Base-by-base conservation (phyloP, 257 asterid species). In the Capsicum pubescens region DNA sequence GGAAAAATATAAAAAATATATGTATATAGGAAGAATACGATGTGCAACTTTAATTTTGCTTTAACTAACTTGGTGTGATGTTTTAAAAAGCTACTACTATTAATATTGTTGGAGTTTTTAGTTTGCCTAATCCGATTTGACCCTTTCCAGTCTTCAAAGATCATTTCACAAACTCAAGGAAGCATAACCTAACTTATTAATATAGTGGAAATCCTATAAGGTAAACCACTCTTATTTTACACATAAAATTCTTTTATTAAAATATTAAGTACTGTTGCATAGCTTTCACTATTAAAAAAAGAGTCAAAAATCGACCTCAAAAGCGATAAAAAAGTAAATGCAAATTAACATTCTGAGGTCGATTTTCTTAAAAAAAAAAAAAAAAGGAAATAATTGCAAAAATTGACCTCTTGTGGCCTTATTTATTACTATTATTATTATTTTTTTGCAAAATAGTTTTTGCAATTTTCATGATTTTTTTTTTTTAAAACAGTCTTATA, bases 131-230 rank as follows among this genome's bases (percentile, higher is more conserved):
- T 48, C 87, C 9, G 32, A 64, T 36, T 70, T 87, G 97, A 70
- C 97, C 93, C 95, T 92, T 91, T 89, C 89, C 83, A 79, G 71
- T 83, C 90, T 26, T 89, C 93, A 93, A 92, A 56, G 88, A 52
- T 26, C 81, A 69, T 69, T 69, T 69, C 78, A 52, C 12, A 76
- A 0, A 52, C 63, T 76, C 81, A 26, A 50, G 63, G 63, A 39
- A 76, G 63, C 48, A 86, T 13, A 66, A 83, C 48, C 86, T 88
- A 76, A 86, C 80, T 68, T 69, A 81, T 42, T 57, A 46, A 57
- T 68, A 79, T 52, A 79, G 85, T 87, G 89, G 88, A 82, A 84
- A 60, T 85, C 89, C 81, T 26, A 76, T 82, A 70, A 54, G 82
- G 80, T 83, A 56, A 86, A 36, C 76, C 82, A 84, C 84, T 79